These are phyloP conservation scores for Albizia julibrissin DNA, from an alignment of 306 rosid genomes.

Conservation along the genomic window DNA sequence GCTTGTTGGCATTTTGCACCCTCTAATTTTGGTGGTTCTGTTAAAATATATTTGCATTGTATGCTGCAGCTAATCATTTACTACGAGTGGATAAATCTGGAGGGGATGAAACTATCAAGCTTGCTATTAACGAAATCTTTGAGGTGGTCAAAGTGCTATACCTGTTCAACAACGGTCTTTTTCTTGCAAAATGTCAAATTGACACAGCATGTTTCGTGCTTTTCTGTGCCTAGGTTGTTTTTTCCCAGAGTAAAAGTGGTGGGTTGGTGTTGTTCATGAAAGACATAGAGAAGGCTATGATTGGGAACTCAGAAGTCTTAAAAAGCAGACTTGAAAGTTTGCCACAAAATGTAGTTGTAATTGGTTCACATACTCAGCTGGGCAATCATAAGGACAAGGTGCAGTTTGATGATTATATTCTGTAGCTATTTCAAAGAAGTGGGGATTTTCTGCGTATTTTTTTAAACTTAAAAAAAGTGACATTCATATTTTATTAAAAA, in stretches of 20 bases:
- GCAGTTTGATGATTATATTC: conserved; percentile 29
- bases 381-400: conserved; percentile 91
- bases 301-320: conserved; percentile 63
- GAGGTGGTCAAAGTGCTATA: conserved; percentile 55
- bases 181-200: conserved; percentile 1
- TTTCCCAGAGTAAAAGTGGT: conserved; percentile 56
- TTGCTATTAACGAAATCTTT: conserved; percentile 76
- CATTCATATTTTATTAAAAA: not conserved
- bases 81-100: conserved; percentile 70
- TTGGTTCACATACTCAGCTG: conserved; percentile 86
- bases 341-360: conserved; percentile 77
- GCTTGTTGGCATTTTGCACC: conserved; percentile 11
- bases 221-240: conserved; percentile 52
- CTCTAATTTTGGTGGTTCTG: conserved; percentile 7
- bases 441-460: not conserved
- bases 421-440: conserved; percentile 3
- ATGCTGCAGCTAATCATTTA: conserved; percentile 67
- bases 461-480: not conserved
- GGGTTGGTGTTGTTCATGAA: conserved; percentile 79
- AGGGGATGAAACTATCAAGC: conserved; percentile 75
- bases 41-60: conserved; percentile 2
- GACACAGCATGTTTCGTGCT: conserved; percentile 24
- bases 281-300: conserved; percentile 82
- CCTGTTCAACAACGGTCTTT: conserved; percentile 3
- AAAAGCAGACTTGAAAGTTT: conserved; percentile 72